Evolutionary conservation across 108 stramenopile genomes (phyloP).

Genomic region (Chaetoceros muelleri): DNA sequence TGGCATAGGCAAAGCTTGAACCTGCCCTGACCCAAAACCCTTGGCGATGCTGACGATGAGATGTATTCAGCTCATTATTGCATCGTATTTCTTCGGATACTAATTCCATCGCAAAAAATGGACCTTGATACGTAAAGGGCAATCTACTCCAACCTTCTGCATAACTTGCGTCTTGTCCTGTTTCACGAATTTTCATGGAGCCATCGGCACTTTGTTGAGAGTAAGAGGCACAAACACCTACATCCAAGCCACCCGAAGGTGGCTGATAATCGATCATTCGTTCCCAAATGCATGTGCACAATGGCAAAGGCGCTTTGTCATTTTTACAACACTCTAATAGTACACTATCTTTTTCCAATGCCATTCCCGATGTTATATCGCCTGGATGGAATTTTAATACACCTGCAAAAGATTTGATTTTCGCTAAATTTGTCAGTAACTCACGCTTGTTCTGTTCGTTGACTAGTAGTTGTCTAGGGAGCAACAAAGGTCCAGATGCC

Average conservation of each 20-base stretch:
- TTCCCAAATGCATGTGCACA: constrained; percentile 36
- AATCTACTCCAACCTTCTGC: constrained; percentile 40
- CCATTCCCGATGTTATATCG: constrained; percentile 17
- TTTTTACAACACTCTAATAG: constrained; percentile 1
- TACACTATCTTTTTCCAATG: constrained; percentile 15
- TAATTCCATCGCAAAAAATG: constrained; percentile 23
- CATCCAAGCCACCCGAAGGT: constrained; percentile 26
- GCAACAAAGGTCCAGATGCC: too few species aligned
- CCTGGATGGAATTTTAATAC: constrained; percentile 8
- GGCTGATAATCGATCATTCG: constrained; percentile 34
- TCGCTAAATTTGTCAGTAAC: too few species aligned
- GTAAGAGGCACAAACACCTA: constrained; percentile 29
- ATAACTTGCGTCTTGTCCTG: constrained; percentile 35
- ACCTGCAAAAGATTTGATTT: constrained; percentile 39
- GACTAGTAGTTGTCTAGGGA: too few species aligned
- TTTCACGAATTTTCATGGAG: constrained; percentile 17
- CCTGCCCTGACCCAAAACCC: constrained; percentile 40
- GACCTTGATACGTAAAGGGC: constrained; percentile 12
- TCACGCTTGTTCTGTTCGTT: too few species aligned
- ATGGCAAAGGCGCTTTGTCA: constrained; percentile 4
- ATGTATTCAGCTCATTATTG: too few species aligned
- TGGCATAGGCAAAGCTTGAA: constrained; percentile 34
- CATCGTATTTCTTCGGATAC: too few species aligned
- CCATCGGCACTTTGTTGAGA: constrained; percentile 5
- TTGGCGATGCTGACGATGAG: constrained; percentile 1